Evolutionary conservation across 257 asterid species (phyloP).

Genomic region (Lithospermum erythrorhizon): DNA sequence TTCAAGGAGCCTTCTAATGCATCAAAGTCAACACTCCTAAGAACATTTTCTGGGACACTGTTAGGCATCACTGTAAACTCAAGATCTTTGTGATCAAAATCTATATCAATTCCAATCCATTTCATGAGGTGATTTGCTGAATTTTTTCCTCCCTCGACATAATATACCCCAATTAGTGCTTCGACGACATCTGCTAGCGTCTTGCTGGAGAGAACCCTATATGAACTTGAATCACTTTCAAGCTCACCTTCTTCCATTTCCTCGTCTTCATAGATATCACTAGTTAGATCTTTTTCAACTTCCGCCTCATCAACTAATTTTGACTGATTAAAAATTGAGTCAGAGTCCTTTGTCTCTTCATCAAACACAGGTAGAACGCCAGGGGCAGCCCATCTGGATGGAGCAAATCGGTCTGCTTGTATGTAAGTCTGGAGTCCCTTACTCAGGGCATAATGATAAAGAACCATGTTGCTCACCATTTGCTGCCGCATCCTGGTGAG

Average conservation of each 20-base stretch:
- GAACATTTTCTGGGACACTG: slow-evolving; percentile 53
- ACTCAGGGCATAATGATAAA: slow-evolving; percentile 63
- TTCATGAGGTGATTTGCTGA: slow-evolving; percentile 96
- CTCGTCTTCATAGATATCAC: slow-evolving; percentile 51
- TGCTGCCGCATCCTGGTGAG: slow-evolving; percentile 96
- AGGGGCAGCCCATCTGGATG: slow-evolving; percentile 98
- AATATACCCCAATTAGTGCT: slow-evolving; percentile 86
- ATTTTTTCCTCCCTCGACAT: slow-evolving; percentile 84
- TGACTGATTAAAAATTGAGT: slow-evolving; percentile 42
- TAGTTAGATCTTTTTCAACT: slow-evolving; percentile 17
- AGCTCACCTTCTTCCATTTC: slow-evolving; percentile 97
- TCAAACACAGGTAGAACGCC: slow-evolving; percentile 95
- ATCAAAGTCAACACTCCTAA: slow-evolving; percentile 71
- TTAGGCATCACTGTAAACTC: slow-evolving; percentile 38
- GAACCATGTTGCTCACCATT: slow-evolving; percentile 89
- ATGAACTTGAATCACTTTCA: slow-evolving; percentile 86
- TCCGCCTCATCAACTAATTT: slow-evolving; percentile 13
- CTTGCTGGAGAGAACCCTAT: slow-evolving; percentile 93
- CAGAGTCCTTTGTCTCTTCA: slow-evolving; percentile 69
- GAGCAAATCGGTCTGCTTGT: slow-evolving; percentile 98
- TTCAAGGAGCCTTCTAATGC: slow-evolving; percentile 60
- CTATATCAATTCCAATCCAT: slow-evolving; percentile 85
- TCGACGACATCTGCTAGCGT: slow-evolving; percentile 98
- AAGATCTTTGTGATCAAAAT: slow-evolving; percentile 55
- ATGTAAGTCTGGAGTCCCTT: slow-evolving; percentile 90